Percentiles rank a stretch among this genome's conserved stretches.
These are phyloP conservation scores for Chrysanthemum seticuspe DNA, from an alignment of 129 eudicot genomes.

Conservation along the genomic window DNA sequence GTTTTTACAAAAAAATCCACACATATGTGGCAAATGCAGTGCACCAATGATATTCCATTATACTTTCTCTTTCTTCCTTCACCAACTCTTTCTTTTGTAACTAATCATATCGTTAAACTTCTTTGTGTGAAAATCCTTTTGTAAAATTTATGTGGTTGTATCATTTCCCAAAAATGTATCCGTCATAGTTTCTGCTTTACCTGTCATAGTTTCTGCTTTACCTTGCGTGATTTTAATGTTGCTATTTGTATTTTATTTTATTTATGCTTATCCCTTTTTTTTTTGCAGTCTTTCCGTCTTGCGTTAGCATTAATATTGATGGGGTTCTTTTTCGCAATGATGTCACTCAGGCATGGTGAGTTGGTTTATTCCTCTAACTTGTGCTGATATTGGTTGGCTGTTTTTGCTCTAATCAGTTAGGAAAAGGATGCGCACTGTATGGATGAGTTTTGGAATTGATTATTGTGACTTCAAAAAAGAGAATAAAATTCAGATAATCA, in stretches of 20 bases:
- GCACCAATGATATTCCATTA: too few species aligned
- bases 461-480: not conserved
- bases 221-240: conserved; percentile 10
- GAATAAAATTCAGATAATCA: not conserved
- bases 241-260: conserved; percentile 20
- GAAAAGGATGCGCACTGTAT: not conserved
- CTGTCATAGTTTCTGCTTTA: not conserved
- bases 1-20: too few species aligned
- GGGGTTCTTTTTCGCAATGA: conserved; percentile 64
- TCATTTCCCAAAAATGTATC: too few species aligned
- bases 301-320: conserved; percentile 54
- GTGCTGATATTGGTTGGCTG: not conserved
- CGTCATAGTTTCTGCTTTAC: too few species aligned
- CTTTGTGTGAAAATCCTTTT: too few species aligned
- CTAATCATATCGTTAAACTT: too few species aligned
- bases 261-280: conserved; percentile 3
- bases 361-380: not conserved
- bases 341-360: conserved; percentile 82
- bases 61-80: too few species aligned
- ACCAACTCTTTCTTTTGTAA: too few species aligned
- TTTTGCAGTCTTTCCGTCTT: conserved; percentile 74
- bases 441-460: not conserved
- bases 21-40: too few species aligned
- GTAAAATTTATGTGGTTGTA: too few species aligned
- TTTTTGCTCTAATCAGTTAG: not conserved